phyloP scores from a whole-genome alignment of 768 basidiomycete species.

The Amanita muscaria region DNA sequence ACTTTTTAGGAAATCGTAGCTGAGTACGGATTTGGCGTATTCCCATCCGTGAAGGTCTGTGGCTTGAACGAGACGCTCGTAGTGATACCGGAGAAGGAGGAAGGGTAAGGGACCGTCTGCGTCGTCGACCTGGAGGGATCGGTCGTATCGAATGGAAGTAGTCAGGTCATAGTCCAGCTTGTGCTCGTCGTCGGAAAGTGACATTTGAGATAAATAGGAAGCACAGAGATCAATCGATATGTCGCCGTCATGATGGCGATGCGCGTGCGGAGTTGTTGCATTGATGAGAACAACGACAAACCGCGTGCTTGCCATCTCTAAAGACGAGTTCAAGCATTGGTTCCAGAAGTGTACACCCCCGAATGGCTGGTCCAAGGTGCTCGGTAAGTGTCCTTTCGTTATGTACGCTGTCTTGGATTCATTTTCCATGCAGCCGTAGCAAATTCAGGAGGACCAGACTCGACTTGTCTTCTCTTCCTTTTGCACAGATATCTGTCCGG shows the following conservation, averaged over 20 bases:
- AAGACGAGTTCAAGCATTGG: slow-evolving; percentile 39
- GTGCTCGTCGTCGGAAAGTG: slow-evolving; percentile 5
- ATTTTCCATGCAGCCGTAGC: slow-evolving; percentile 45
- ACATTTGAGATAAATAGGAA: slow-evolving; percentile 7
- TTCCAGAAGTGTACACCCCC: slow-evolving; percentile 41
- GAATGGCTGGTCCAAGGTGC: slow-evolving; percentile 36
- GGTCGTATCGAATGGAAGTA: slow-evolving; percentile 55
- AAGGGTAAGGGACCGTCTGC: slow-evolving; percentile 45
- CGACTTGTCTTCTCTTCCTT: slow-evolving; percentile 68
- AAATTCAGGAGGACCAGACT: slow-evolving; percentile 79
- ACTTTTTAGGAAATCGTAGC: slow-evolving; percentile 30
- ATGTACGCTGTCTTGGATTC: background rate
- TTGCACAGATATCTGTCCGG: slow-evolving; percentile 37
- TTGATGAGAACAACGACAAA: slow-evolving; percentile 14
- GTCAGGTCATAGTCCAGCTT: slow-evolving; percentile 37
- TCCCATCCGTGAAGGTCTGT: slow-evolving; percentile 45
- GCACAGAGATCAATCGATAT: no score
- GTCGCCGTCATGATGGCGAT: no score
- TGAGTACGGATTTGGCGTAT: slow-evolving; percentile 24
- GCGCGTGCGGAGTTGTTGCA: no score
- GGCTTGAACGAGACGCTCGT: slow-evolving; percentile 48
- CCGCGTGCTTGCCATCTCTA: slow-evolving; percentile 29
- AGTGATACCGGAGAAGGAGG: slow-evolving; percentile 53
- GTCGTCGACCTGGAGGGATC: slow-evolving; percentile 42
- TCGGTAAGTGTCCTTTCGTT: slow-evolving; percentile 28